Evolutionary conservation across 164 flowering plant genomes (phyloP), one percentile per base, ranked within the genome.

Genomic region (Liriodendron chinense): DNA sequence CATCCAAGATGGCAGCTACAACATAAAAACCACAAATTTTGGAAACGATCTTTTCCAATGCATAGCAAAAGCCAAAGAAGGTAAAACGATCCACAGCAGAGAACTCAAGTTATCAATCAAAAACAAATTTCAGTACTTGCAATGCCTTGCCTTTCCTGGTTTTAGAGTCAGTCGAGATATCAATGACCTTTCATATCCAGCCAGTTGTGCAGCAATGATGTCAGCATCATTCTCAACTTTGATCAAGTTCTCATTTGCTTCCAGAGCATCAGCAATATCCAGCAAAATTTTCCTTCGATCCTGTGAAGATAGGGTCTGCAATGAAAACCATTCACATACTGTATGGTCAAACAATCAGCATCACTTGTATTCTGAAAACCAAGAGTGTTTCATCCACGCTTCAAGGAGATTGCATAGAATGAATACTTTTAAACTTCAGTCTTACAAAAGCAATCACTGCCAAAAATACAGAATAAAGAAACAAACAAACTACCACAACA

Each of bases 161-260:
- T 93, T 96, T 65, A 96, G 68, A 43, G 85, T 87, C 82, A 96
- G 78, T 65, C 99, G 92, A 65, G 98, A 80, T 78, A 96, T 78
- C 84, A 96, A 83, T 24, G 99, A 80, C 77, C 84, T 87, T 50
- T 91, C 99, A 88, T 90, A 92, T 74, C 99, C 99, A 78, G 87
- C 90, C 69, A 72, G 73, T 76, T 90, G 82, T 49, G 98, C 97
- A 62, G 83, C 91, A 84, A 85, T 87, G 69, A 96, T 87, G 88
- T 96, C 98, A 82, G 92, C 94, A 74, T 88, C 90, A 85, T 96
- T 96, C 85, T 94, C 98, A 79, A 64, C 63, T 53, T 49, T 79
- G 73, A 96, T 94, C 70, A 80, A 20, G 59, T 85, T 76, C 80
- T 89, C 91, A 88, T 92, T 91, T 81, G 86, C 92, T 83, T 91